phyloP scores from a whole-genome alignment of 495 filamentous ascomycete species.

The Aspergillus indologenus region DNA sequence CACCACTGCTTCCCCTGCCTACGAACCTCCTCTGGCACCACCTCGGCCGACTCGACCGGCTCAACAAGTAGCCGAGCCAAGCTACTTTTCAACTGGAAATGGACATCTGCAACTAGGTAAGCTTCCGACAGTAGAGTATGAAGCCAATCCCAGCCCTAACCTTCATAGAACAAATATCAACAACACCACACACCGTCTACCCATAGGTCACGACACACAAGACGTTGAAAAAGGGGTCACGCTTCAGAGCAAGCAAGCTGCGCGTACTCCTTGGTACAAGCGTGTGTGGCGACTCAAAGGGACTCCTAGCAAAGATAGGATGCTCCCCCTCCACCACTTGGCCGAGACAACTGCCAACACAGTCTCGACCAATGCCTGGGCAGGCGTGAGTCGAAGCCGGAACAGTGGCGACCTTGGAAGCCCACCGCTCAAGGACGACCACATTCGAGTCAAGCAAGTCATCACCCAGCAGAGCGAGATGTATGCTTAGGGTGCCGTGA shows the following conservation, averaged over 20 bases:
- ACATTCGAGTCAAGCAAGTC: conserved; percentile 39
- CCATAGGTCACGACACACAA: conserved; percentile 4
- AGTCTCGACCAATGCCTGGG: conserved; percentile 41
- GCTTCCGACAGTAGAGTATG: background rate
- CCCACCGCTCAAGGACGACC: conserved; percentile 15
- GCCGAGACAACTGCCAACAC: conserved; percentile 23
- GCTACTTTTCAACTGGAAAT: conserved; percentile 26
- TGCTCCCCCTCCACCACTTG: conserved; percentile 19
- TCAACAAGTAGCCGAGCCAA: conserved; percentile 26
- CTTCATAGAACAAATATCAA: conserved; percentile 8
- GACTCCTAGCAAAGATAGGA: conserved; percentile 9
- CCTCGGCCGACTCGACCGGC: conserved; percentile 10
- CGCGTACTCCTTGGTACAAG: conserved; percentile 18
- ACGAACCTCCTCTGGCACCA: conserved; percentile 14
- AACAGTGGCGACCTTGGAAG: conserved; percentile 23
- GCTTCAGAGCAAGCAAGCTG: background rate
- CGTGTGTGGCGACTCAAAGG: conserved; percentile 4
- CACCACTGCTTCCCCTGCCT: conserved; percentile 25
- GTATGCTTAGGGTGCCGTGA: conserved; percentile 13
- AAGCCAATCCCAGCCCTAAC: background rate
- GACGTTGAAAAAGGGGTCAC: conserved; percentile 29
- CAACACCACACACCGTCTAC: conserved; percentile 5
- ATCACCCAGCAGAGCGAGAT: conserved; percentile 40
- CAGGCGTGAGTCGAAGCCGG: conserved; percentile 24
- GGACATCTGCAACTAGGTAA: conserved; percentile 20